These are phyloP conservation scores for Aureobasidium sp. DNA, from an alignment of 2,329 filamentous ascomycete genomes.

Conservation along the genomic window DNA sequence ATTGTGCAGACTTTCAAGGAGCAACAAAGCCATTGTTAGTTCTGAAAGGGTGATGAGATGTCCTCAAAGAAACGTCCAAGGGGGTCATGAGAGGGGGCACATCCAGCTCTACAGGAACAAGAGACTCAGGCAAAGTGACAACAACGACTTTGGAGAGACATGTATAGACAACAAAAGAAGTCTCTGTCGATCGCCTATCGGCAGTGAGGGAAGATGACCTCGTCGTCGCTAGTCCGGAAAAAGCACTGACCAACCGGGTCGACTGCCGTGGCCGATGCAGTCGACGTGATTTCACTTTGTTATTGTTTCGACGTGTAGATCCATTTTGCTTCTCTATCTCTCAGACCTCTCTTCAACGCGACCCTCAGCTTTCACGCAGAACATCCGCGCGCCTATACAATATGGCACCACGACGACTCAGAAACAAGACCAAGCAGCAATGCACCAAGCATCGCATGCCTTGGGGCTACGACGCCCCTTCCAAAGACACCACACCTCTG, in stretches of 20 bases:
- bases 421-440: no score
- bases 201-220: not conserved
- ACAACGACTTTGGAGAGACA: no score
- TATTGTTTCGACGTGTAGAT: not conserved
- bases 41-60: not conserved
- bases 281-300: not conserved
- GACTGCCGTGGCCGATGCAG: not conserved
- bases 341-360: no score
- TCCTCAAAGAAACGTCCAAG: not conserved
- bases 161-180: not conserved
- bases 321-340: not conserved
- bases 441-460: not conserved
- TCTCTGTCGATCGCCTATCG: not conserved
- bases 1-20: not conserved
- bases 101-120: no score
- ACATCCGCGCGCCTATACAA: no score
- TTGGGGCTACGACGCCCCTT: not conserved
- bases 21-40: not conserved
- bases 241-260: not conserved
- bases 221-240: not conserved
- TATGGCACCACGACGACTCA: not conserved
- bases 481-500: not conserved
- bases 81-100: not conserved
- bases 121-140: no score
- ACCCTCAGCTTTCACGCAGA: no score